Conservation (phyloP, 495 filamentous ascomycete genomes). For the Bacidia gigantensis region DNA sequence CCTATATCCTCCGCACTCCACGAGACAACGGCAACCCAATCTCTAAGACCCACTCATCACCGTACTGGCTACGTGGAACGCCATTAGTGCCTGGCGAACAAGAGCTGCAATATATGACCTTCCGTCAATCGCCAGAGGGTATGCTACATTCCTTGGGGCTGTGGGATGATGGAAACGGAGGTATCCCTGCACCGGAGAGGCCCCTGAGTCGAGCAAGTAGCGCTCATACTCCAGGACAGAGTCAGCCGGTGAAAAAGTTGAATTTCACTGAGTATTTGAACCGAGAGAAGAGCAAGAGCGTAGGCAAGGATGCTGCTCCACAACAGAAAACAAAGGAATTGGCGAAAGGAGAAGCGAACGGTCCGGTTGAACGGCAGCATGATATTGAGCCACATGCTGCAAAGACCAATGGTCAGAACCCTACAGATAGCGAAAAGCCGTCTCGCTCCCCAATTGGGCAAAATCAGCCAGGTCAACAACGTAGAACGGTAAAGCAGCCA, state of each 20-base stretch:
- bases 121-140: slow-evolving; percentile 31
- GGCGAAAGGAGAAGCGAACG: too few relatives aligned
- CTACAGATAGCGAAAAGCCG: too few relatives aligned
- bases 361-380: too few relatives aligned
- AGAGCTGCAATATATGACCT: slow-evolving; percentile 42
- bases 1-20: slow-evolving; percentile 36
- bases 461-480: too few relatives aligned
- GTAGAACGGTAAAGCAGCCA: too few relatives aligned
- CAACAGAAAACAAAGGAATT: slow-evolving; percentile 8
- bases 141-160: slow-evolving; percentile 35
- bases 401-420: too few relatives aligned
- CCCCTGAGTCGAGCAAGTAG: slow-evolving; percentile 24
- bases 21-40: slow-evolving; percentile 28
- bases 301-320: slow-evolving; percentile 20
- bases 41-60: slow-evolving; percentile 25
- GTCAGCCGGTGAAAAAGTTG: slow-evolving; percentile 31
- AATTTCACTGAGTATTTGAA: slow-evolving; percentile 37
- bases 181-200: slow-evolving; percentile 28
- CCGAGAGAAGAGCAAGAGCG: slow-evolving; percentile 18
- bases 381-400: too few relatives aligned
- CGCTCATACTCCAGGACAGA: slow-evolving; percentile 22
- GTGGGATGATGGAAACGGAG: slow-evolving; percentile 38
- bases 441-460: too few relatives aligned
- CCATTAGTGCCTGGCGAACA: slow-evolving; percentile 36
- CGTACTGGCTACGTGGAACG: slow-evolving; percentile 34